Conservation (phyloP, 768 basidiomycete species). For the Tricholoma matsutake region DNA sequence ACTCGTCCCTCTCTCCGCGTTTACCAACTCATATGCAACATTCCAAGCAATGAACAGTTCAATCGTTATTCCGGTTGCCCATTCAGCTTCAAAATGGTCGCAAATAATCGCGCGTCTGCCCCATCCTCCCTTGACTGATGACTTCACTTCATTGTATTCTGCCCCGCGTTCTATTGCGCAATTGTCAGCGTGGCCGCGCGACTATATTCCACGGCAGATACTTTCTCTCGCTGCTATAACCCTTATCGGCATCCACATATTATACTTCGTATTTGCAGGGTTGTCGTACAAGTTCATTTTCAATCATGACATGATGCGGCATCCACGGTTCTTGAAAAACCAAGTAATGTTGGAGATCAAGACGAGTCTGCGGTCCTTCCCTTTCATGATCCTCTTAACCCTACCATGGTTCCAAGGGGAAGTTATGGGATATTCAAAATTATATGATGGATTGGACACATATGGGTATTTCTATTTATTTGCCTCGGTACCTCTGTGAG, state of each 20-base stretch:
- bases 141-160: constrained; percentile 28
- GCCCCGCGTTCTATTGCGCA: constrained; percentile 28
- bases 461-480: constrained; percentile 76
- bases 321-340: constrained; percentile 89
- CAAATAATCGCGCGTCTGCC: constrained; percentile 54
- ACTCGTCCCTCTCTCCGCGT: constrained; percentile 63
- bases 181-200: constrained; percentile 80
- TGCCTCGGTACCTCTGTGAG: constrained; percentile 68
- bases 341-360: constrained; percentile 83
- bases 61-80: constrained; percentile 30
- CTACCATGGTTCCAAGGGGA: constrained; percentile 95
- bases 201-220: constrained; percentile 76
- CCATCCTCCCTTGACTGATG: constrained; percentile 48
- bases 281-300: constrained; percentile 85
- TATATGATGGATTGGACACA: constrained; percentile 77
- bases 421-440: constrained; percentile 74
- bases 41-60: constrained; percentile 44
- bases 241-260: constrained; percentile 71
- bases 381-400: constrained; percentile 77
- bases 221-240: constrained; percentile 72
- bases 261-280: constrained; percentile 89
- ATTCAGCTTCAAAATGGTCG: constrained; percentile 44
- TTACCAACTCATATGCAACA: constrained; percentile 29
- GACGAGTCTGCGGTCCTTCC: constrained; percentile 72
- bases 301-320: constrained; percentile 93